Base-by-base conservation (phyloP, 1,139 yeast genomes). In the Diutina siamensis region DNA sequence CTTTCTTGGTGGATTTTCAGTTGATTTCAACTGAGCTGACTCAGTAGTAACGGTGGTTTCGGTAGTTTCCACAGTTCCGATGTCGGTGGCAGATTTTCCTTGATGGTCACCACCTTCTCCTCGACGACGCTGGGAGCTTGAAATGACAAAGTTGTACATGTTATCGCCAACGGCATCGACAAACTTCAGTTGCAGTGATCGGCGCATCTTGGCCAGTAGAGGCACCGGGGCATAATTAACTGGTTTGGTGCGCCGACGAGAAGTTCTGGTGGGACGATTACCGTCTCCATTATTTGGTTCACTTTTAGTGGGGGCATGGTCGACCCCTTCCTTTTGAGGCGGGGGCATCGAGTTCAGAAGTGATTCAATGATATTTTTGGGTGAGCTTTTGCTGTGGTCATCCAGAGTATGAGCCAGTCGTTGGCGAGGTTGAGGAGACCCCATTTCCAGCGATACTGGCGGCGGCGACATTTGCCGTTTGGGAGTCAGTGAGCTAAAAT, bases 211-310 rank as follows among this genome's bases (percentile, higher is more conserved):
- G 13, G 42, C 42, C 42, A 22, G 32, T 5, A 38, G 42, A 5
- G 42, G 42, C 3, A 38, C 20, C 33, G 42, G 42, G n/a, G 42
- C 42, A 19, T 38, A 38, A 10, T 25, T 38, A 7, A 38, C 42
- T 8, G 42, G 42, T 25, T 25, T 22, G 4, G 42, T 38, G 3
- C 32, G 18, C 8, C 42, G 32, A 5, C 31, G 42, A 25, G 28
- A 25, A 5, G 10, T 25, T 25, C 28, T 25, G 5, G 28, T 5
- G 10, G 28, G 28, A 25, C 5, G 28, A 25, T 25, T 10, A 25
- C 28, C 10, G 5, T 25, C 28, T 25, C 10, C 10, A 7, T 5
- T 7, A 25, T 5, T 5, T 25, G 10, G 13, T 31, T 31, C 15
- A n/a, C 34, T 4, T 13, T 15, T 9, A 32, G 42, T 25, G 42